Conservation (phyloP, 192 early-diverging fungal species). For the Coemansia sp. region DNA sequence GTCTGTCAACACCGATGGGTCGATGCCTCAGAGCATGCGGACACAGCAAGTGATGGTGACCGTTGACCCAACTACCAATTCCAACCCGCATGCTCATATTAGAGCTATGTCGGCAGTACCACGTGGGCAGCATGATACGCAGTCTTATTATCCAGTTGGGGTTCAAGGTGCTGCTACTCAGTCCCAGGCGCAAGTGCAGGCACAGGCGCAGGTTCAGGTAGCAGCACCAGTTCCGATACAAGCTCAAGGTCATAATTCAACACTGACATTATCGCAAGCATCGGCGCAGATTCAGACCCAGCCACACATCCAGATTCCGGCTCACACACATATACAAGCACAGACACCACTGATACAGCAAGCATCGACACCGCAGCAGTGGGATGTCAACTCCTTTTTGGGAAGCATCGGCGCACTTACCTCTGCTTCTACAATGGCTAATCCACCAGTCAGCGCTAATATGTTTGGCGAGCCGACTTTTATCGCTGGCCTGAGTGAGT, state of each 20-base stretch:
- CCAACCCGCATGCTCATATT: not conserved
- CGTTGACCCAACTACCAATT: slow-evolving; percentile 7
- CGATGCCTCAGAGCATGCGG: not conserved
- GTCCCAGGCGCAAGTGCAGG: not conserved
- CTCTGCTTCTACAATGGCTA: not conserved
- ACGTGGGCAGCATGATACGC: not conserved
- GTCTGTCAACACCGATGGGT: slow-evolving; percentile 6
- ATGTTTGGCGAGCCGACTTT: not conserved
- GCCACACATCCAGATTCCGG: not conserved
- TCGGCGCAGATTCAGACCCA: not conserved
- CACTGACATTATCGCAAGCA: not conserved
- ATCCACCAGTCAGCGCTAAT: not conserved
- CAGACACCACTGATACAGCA: not conserved
- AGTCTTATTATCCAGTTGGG: not conserved
- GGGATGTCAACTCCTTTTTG: not conserved
- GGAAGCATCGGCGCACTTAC: not conserved
- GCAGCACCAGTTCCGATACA: not conserved
- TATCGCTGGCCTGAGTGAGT: not conserved
- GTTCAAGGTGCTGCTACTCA: not conserved
- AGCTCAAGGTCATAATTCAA: not conserved
- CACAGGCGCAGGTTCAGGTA: not conserved
- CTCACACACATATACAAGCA: not conserved
- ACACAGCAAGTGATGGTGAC: slow-evolving; percentile 4
- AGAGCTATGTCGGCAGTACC: not conserved
- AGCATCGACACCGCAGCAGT: not conserved